Evolutionary conservation across 192 early-diverging fungal genomes (phyloP).

Genomic region (Gaertneriomyces sp.): DNA sequence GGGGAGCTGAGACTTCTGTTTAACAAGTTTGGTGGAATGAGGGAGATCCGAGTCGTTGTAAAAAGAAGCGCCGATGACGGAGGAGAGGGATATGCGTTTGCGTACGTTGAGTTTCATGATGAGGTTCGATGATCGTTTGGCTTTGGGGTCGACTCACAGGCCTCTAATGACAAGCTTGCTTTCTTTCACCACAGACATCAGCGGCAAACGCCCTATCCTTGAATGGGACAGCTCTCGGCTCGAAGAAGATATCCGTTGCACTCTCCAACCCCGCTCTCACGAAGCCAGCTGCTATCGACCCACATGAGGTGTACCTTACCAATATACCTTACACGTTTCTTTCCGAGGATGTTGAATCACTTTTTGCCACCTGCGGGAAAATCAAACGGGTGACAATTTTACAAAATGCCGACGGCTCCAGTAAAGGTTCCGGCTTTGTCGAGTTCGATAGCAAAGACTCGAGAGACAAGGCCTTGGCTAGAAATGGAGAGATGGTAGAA

Average conservation of each 20-base stretch:
- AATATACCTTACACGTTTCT: conserved; percentile 39
- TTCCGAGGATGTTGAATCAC: conserved; percentile 32
- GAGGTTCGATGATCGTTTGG: conserved; percentile 12
- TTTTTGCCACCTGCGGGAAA: conserved; percentile 25
- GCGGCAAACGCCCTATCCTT: too few relatives aligned
- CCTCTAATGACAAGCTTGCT: too few relatives aligned
- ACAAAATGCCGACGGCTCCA: conserved; percentile 14
- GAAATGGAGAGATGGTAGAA: conserved; percentile 38
- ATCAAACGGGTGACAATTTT: conserved; percentile 41
- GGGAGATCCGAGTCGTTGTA: conserved; percentile 42
- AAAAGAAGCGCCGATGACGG: conserved; percentile 4
- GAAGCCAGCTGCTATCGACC: conserved; percentile 19
- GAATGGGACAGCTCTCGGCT: too few relatives aligned
- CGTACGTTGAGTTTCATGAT: conserved; percentile 49
- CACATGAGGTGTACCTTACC: conserved; percentile 39
- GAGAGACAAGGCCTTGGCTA: conserved; percentile 33
- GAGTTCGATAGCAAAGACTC: conserved; percentile 35
- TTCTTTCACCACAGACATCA: too few relatives aligned
- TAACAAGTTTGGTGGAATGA: conserved; percentile 29
- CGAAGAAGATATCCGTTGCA: conserved; percentile 34
- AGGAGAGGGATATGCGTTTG: conserved; percentile 32
- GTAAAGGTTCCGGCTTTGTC: conserved; percentile 41
- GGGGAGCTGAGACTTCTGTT: conserved; percentile 36
- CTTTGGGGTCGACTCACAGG: too few relatives aligned
- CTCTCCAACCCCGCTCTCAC: conserved; percentile 44